Evolutionary conservation across 331 rosid genomes (phyloP), one percentile per base, ranked within the genome.

Genomic region (Malus hybrid): DNA sequence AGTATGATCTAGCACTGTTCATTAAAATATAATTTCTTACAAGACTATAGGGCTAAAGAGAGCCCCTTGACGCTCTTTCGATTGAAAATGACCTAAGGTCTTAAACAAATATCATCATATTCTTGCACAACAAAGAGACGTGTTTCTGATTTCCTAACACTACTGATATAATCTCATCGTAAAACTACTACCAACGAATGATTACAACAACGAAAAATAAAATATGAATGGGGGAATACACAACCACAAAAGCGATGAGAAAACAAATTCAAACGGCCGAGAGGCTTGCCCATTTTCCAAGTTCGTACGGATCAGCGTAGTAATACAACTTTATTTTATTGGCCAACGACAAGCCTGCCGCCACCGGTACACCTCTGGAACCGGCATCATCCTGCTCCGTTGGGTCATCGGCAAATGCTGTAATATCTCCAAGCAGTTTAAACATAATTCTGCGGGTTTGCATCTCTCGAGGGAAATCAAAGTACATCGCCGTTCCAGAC

Each of bases 231-330:
- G 24, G 27, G 48, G 48, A 33, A 48, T 18, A 54, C 69, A 33
- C n/a, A 29, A 9, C 54, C 34, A 72, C 76, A 36, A 56, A 32
- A 57, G 12, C 24, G 67, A 72, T 9, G 10, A 73, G 42, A 74
- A 72, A 79, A 56, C 5, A 4, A 15, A 31, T 28, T 85, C 87
- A 95, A 80, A 95, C 79, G 52, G 97, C 98, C 4, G 90, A 82
- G 72, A 95, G 96, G 83, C 93, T 89, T 56, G 98, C 99, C 98
- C 98, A 93, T 85, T 91, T 91, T 68, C 98, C 98, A 69, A 91
- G 91, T 52, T 93, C 98, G 50, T 89, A 91, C 6, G 98, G 96
- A 82, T 93, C 97, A 3, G 87, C 97, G 87, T 80, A 86, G 85
- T 93, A 89, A 77, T 85, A 91, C 80, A 88, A 61, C 79, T 91